A percentile compares a stretch with the other conserved stretches of the same genome.
phyloP scores from a whole-genome alignment of 306 rosid species.

The Canavalia ensiformis region DNA sequence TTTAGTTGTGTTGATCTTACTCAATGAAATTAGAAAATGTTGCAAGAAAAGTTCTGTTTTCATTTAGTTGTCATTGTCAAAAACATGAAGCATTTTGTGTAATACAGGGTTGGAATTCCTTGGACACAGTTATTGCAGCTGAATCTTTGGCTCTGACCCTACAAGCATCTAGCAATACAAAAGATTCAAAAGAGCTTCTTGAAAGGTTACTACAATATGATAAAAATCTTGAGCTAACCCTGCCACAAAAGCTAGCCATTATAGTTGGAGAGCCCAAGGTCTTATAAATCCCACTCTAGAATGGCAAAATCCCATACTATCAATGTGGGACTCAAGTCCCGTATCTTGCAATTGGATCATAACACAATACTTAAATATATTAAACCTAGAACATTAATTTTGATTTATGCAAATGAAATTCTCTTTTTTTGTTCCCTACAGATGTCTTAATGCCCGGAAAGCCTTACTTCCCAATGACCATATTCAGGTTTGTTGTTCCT shows the following conservation, averaged over 20 bases:
- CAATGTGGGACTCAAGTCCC: too few species aligned
- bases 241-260: too few species aligned
- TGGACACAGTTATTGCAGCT: slow-evolving; percentile 79
- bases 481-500: slow-evolving; percentile 70
- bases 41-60: slow-evolving; percentile 20
- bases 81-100: slow-evolving; percentile 38
- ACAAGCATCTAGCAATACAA: slow-evolving; percentile 62
- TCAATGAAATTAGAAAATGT: slow-evolving; percentile 40
- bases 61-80: slow-evolving; percentile 26
- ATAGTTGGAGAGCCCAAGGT: too few species aligned
- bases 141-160: slow-evolving; percentile 81
- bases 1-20: slow-evolving; percentile 34
- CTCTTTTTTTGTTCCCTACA: slow-evolving; percentile 39
- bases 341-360: too few species aligned
- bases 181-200: slow-evolving; percentile 84
- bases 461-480: slow-evolving; percentile 70
- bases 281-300: too few species aligned
- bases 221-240: too few species aligned
- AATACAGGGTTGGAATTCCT: slow-evolving; percentile 80
- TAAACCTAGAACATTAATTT: slow-evolving; percentile 26
- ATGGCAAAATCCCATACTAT: too few species aligned
- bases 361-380: slow-evolving; percentile 11
- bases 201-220: slow-evolving; percentile 63
- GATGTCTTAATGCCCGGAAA: slow-evolving; percentile 81
- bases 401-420: slow-evolving; percentile 25